Evolutionary conservation across 768 basidiomycete genomes (phyloP).

Genomic region (Hypholoma sublateritium): DNA sequence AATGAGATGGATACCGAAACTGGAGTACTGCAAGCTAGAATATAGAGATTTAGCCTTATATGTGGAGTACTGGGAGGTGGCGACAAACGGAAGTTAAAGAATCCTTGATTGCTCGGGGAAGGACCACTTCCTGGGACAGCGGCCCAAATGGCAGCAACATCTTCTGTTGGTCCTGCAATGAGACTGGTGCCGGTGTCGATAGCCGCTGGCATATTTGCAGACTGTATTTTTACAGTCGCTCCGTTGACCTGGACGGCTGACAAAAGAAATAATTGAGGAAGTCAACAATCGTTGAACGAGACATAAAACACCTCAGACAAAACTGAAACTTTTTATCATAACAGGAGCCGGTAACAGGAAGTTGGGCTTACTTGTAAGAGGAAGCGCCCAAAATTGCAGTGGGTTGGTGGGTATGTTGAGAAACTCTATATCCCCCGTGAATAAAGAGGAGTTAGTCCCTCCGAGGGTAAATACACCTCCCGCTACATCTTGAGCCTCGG

Average conservation of each 20-base stretch:
- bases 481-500: constrained; percentile 31
- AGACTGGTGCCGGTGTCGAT: constrained; percentile 97
- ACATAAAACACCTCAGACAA: not conserved
- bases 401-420: constrained; percentile 41
- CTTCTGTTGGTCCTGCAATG: constrained; percentile 75
- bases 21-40: constrained; percentile 62
- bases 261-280: not conserved
- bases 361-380: constrained; percentile 37
- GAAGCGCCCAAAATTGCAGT: constrained; percentile 62
- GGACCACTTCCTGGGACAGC: constrained; percentile 59
- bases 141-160: constrained; percentile 65
- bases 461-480: constrained; percentile 79
- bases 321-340: too few species aligned
- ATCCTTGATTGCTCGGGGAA: constrained; percentile 51
- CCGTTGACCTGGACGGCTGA: constrained; percentile 65
- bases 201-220: constrained; percentile 54
- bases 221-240: constrained; percentile 39
- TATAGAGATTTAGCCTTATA: not conserved
- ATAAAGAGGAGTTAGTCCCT: constrained; percentile 61
- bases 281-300: too few species aligned
- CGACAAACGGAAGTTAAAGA: constrained; percentile 74
- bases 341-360: not conserved
- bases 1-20: constrained; percentile 68
- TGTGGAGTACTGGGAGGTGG: not conserved
- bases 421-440: constrained; percentile 71